A percentile compares a stretch with the other conserved stretches of the same genome.
Evolutionary conservation across 2,329 filamentous ascomycete genomes (phyloP).

Genomic region (Monosporascus sp.): DNA sequence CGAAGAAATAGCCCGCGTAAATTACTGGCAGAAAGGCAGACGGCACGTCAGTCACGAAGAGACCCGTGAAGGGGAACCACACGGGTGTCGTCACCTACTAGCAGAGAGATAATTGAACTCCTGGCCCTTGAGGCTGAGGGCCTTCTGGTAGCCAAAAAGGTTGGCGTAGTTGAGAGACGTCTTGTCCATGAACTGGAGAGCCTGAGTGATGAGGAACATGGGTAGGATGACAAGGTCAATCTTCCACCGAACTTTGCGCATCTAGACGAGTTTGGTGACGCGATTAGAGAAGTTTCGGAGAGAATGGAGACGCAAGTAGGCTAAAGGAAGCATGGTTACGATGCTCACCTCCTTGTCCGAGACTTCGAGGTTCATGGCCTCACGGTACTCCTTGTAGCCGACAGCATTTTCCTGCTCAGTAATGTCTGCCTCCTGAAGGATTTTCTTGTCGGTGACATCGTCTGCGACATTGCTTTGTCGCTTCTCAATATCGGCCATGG

Average conservation of each 20-base stretch:
- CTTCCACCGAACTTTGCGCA: slow-evolving; percentile 20
- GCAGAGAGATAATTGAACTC: slow-evolving; percentile 32
- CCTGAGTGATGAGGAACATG: slow-evolving; percentile 26
- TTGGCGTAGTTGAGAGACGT: slow-evolving; percentile 28
- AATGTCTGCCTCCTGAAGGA: too few species aligned
- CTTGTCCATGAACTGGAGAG: slow-evolving; percentile 27
- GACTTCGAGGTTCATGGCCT: slow-evolving; percentile 11
- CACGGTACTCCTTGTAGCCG: slow-evolving; percentile 14
- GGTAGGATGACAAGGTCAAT: slow-evolving; percentile 27
- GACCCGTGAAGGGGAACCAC: too few species aligned
- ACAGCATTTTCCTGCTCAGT: slow-evolving; percentile 9
- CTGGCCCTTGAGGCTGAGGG: slow-evolving; percentile 26
- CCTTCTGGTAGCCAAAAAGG: slow-evolving; percentile 31
- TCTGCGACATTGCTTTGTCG: too few species aligned
- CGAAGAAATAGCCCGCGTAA: slow-evolving; percentile 36
- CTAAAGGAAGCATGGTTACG: background rate
- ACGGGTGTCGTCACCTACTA: too few species aligned
- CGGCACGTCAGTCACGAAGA: too few species aligned
- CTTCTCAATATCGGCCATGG: too few species aligned
- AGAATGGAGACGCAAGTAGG: too few species aligned
- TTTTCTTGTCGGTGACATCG: too few species aligned
- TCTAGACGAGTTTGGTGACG: too few species aligned
- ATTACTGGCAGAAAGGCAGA: slow-evolving; percentile 20
- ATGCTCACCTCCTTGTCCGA: slow-evolving; percentile 14
- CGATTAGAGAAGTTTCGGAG: too few species aligned